Base-by-base conservation (phyloP, 2,329 filamentous ascomycete species). In the Dothideomycetes sp. region DNA sequence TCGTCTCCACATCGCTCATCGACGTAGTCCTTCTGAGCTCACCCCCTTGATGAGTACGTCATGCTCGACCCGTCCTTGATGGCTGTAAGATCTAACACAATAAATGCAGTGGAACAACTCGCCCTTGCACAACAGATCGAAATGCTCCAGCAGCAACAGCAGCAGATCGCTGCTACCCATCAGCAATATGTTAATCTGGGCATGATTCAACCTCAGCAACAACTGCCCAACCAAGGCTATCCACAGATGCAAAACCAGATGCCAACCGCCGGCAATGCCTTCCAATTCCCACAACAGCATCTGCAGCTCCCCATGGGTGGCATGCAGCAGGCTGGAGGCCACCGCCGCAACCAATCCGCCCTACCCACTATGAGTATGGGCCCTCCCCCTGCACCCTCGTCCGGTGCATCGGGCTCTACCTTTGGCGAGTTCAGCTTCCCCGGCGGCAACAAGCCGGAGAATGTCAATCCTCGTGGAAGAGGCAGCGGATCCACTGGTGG, bases 131-230 rank as follows among this genome's bases (percentile, higher is more conserved):
- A 95, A 70, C 89, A 96, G 67, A 95, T 96, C 58, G 89, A 96
- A 66, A 75, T 93, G 59, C 74, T 96, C 57, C 89, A 96, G 69
- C 87, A 94, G 62, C 91, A 96, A 63, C 91, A 96, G 62, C 88
- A 96, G 64, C 88, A 95, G 61, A 93, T 96, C 58, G 85, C 93
- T 65, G 86, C 86, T 53, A 91, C 86, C 48, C 87, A 95, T 58
- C 88, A 95, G 66, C 89, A 96, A 66, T 95, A 94, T 70, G 82
- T 94, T 55, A 94, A 91, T 63, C 88, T 95, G 84, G 86, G 86
- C 61, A 87, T 96, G 75, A 80, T 96, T 54, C 81, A 83, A 51
- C 81, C 84, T 38, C 82, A 84, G 55, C 89, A 95, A 66, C 75
- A 78, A 51, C 70, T 95, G 44, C 78, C 77, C 51, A 79, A 77